phyloP scores from a whole-genome alignment of 257 asterid genomes.

The Solanum neorickii region DNA sequence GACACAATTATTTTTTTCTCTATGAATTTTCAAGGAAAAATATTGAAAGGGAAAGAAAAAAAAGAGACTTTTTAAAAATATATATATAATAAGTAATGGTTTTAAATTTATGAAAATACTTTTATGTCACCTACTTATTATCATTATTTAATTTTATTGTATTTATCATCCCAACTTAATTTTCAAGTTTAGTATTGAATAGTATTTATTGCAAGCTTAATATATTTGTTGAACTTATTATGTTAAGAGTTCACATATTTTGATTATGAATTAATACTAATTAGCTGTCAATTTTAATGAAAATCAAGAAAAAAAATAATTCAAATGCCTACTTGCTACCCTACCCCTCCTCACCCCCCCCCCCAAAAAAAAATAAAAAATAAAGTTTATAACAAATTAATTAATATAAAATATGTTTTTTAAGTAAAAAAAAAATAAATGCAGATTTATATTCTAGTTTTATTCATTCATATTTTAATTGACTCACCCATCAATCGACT shows the following conservation, averaged over 20 bases:
- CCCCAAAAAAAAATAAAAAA: not conserved
- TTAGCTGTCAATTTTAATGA: not conserved
- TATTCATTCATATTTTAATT: not conserved
- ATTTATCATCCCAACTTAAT: conserved; percentile 6
- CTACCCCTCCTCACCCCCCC: no score
- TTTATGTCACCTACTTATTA: not conserved
- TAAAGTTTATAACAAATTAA: no score
- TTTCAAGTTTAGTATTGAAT: conserved; percentile 1
- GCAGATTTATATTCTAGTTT: no score
- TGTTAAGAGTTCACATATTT: not conserved
- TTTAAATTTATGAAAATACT: not conserved
- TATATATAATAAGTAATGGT: not conserved
- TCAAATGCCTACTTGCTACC: not conserved
- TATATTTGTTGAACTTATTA: conserved; percentile 16
- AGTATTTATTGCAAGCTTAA: conserved; percentile 17
- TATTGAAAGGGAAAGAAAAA: not conserved
- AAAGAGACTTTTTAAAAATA: not conserved
- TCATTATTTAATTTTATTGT: not conserved
- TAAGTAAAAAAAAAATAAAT: no score
- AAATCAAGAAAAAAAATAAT: not conserved
- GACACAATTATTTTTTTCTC: not conserved
- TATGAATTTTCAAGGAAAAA: not conserved
- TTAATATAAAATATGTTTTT: no score
- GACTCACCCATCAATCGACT: not conserved
- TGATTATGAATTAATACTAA: not conserved